Evolutionary conservation across 139 green algal species (phyloP).

Genomic region (Picochlorum sp.): DNA sequence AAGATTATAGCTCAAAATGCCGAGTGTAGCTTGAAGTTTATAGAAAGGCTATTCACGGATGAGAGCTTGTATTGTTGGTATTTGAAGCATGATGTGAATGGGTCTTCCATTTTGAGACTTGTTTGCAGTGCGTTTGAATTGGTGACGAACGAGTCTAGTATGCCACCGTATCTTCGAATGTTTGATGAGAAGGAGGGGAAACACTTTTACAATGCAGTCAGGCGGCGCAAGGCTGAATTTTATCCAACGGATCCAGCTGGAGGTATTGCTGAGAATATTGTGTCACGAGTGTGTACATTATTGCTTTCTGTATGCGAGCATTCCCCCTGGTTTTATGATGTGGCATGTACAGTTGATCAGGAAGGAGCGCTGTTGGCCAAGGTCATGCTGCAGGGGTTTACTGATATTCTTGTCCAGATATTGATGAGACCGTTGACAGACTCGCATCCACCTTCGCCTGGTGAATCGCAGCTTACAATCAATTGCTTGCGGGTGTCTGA

Average conservation of each 20-base stretch:
- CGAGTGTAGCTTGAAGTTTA: too few species aligned
- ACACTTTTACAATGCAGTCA: too few species aligned
- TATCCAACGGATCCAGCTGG: conserved; percentile 17
- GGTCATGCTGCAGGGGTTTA: conserved; percentile 10
- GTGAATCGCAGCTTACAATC: conserved; percentile 30
- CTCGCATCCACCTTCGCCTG: not conserved
- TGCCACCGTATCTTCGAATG: too few species aligned
- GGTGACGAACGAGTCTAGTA: too few species aligned
- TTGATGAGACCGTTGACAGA: conserved; percentile 22
- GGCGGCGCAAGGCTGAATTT: not conserved
- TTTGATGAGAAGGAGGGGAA: too few species aligned
- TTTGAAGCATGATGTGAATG: too few species aligned
- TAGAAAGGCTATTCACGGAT: too few species aligned
- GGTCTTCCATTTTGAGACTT: too few species aligned
- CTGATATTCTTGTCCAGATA: conserved; percentile 19
- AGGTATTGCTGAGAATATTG: conserved; percentile 30
- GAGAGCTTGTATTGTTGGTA: too few species aligned
- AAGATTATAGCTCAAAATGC: too few species aligned
- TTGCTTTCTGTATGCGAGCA: conserved; percentile 28
- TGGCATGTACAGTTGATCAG: not conserved
- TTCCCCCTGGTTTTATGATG: conserved; percentile 15
- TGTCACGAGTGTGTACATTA: conserved; percentile 22
- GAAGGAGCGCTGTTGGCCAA: conserved; percentile 13
- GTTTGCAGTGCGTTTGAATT: too few species aligned
- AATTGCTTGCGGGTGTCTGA: conserved; percentile 30